Percentiles rank a stretch among this genome's conserved stretches.
phyloP scores from a whole-genome alignment of 2,329 filamentous ascomycete genomes.

The Triangularia verruculosa region DNA sequence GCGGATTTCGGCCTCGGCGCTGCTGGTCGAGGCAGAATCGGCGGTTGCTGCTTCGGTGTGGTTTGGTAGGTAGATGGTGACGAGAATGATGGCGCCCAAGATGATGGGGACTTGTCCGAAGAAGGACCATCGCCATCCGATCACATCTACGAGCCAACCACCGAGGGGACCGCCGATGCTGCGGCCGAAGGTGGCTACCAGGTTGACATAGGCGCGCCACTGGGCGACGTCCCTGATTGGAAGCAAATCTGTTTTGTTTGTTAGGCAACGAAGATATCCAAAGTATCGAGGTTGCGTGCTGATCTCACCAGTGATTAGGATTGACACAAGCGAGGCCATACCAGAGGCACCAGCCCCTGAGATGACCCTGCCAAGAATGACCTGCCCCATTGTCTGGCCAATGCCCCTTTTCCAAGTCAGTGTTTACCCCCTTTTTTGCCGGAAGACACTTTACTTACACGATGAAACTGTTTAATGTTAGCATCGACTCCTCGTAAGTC shows the following conservation, averaged over 20 bases:
- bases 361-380: constrained; percentile 50
- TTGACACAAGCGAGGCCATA: constrained; percentile 48
- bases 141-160: constrained; percentile 57
- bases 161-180: constrained; percentile 55
- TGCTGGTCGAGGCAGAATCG: not conserved
- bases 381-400: constrained; percentile 45
- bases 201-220: constrained; percentile 54
- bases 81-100: constrained; percentile 44
- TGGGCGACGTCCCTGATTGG: constrained; percentile 51
- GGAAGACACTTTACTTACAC: constrained; percentile 30
- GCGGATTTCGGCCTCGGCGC: constrained; percentile 19
- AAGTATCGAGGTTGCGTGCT: constrained; percentile 33
- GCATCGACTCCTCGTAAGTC: not conserved
- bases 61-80: constrained; percentile 36
- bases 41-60: constrained; percentile 7
- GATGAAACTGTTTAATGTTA: constrained; percentile 18
- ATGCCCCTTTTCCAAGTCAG: constrained; percentile 34
- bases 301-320: constrained; percentile 45
- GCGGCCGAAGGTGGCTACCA: constrained; percentile 49
- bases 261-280: not conserved
- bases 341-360: constrained; percentile 52
- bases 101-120: constrained; percentile 56
- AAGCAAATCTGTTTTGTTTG: constrained; percentile 42
- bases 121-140: constrained; percentile 68
- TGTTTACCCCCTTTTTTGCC: not conserved